Evolutionary conservation across 164 flowering plant genomes (phyloP).

Genomic region (Santalum album): DNA sequence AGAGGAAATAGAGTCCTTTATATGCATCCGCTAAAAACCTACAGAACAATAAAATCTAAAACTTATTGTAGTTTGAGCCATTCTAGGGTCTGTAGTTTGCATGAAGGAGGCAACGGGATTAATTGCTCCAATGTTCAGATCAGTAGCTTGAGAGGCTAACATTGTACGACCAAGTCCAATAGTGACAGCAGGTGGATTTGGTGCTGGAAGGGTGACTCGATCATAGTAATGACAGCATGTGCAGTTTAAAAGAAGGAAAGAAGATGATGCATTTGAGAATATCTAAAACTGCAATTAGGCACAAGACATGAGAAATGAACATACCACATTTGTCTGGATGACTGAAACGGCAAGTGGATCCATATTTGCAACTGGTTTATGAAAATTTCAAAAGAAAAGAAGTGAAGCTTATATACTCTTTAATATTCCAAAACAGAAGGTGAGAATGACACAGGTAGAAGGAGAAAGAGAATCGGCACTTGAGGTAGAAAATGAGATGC

Average conservation of each 20-base stretch:
- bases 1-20: too few relatives aligned
- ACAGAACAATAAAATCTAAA: too few relatives aligned
- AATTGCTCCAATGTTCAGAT: conserved; percentile 48
- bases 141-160: conserved; percentile 38
- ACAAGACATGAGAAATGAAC: conserved; percentile 1
- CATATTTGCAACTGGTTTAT: conserved; percentile 81
- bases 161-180: conserved; percentile 33
- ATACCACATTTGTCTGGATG: conserved; percentile 75
- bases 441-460: not conserved
- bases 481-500: not conserved
- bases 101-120: conserved; percentile 49
- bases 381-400: not conserved
- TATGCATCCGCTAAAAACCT: too few relatives aligned
- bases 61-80: conserved; percentile 50
- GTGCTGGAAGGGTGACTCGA: conserved; percentile 27
- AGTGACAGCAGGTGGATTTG: conserved; percentile 42
- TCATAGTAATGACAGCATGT: not conserved
- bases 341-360: conserved; percentile 71
- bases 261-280: not conserved
- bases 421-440: too few relatives aligned
- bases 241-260: not conserved
- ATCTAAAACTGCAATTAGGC: not conserved
- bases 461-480: not conserved
- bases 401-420: too few relatives aligned
- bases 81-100: conserved; percentile 47